A percentile compares a stretch with the other conserved stretches of the same genome.
These are phyloP conservation scores for Macrotyloma uniflorum DNA, from an alignment of 306 rosid species.

Conservation along the genomic window DNA sequence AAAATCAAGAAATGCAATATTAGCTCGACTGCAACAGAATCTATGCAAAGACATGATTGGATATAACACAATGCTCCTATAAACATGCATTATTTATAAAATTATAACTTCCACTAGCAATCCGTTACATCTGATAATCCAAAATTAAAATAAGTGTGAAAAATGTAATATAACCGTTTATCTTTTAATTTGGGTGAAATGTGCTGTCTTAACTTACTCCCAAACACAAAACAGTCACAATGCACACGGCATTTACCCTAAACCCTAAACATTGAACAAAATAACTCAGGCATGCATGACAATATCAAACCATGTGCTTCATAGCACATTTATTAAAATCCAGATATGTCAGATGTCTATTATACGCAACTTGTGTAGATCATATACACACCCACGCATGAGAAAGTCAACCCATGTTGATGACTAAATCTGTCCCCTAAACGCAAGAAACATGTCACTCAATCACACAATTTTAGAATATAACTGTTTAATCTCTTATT, in stretches of 20 bases:
- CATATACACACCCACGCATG: too few relatives aligned
- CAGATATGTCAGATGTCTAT: neutral
- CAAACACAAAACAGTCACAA: neutral
- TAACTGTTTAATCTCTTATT: neutral
- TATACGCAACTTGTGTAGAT: neutral
- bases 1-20: constrained; percentile 17
- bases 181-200: neutral
- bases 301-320: too few relatives aligned
- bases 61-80: neutral
- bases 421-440: neutral
- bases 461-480: neutral
- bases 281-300: too few relatives aligned
- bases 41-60: constrained; percentile 11
- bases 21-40: neutral
- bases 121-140: neutral
- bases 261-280: too few relatives aligned
- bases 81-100: neutral
- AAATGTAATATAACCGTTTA: neutral
- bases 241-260: neutral
- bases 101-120: neutral
- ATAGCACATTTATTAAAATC: too few relatives aligned
- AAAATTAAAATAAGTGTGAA: neutral
- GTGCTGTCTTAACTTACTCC: neutral
- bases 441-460: neutral
- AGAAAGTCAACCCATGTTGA: neutral